A percentile compares a stretch with the other conserved stretches of the same genome.
Conservation (phyloP, 192 early-diverging fungal genomes). For the Jimgerdemannia lactiflua region DNA sequence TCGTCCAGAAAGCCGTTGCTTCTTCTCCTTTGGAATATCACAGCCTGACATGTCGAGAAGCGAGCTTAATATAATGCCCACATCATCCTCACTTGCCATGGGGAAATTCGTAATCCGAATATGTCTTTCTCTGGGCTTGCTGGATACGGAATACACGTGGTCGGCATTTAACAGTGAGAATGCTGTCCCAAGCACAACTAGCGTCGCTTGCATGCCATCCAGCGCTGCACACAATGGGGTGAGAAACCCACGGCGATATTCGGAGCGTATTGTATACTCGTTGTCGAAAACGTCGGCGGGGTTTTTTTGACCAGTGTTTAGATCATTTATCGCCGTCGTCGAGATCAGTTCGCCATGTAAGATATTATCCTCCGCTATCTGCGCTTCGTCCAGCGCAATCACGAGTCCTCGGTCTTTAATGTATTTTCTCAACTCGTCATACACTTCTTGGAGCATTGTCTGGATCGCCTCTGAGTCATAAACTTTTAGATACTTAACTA, state of each 20-base stretch:
- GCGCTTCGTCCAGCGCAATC: slow-evolving; percentile 5
- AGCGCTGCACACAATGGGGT: slow-evolving; percentile 21
- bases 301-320: too few relatives aligned
- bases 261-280: too few relatives aligned
- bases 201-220: slow-evolving; percentile 14
- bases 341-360: background rate
- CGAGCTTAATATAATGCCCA: background rate
- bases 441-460: background rate
- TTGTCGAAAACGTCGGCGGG: background rate
- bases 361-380: background rate
- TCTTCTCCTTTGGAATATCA: slow-evolving; percentile 1
- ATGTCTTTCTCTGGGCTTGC: slow-evolving; percentile 10
- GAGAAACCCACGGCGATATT: slow-evolving; percentile 26
- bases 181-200: slow-evolving; percentile 29
- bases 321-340: background rate
- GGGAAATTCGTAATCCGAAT: slow-evolving; percentile 15
- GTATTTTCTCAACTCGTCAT: background rate
- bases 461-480: background rate
- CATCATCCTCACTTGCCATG: background rate
- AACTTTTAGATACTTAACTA: background rate
- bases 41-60: background rate
- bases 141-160: slow-evolving; percentile 18
- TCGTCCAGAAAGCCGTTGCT: slow-evolving; percentile 4
- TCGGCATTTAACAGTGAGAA: slow-evolving; percentile 20
- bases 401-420: background rate